Evolutionary conservation across 352 stramenopile genomes (phyloP).

Genomic region (Globisporangium solare): DNA sequence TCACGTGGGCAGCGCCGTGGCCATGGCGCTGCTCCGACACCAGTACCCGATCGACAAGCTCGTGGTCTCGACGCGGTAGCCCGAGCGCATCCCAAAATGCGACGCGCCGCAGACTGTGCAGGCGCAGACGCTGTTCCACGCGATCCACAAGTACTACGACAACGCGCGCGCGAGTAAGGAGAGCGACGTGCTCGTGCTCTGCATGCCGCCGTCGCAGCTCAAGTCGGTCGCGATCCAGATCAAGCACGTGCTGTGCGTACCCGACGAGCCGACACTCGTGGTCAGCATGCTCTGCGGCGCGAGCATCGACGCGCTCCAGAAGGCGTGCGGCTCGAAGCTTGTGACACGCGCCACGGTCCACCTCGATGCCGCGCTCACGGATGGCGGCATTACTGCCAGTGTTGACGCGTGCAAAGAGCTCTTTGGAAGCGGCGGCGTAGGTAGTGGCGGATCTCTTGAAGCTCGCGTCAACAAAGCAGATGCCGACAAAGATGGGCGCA

Average conservation of each 20-base stretch:
- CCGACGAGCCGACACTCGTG: slow-evolving; percentile 24
- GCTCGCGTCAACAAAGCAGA: not conserved
- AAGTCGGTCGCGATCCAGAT: slow-evolving; percentile 68
- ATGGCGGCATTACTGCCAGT: not conserved
- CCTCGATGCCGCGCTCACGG: slow-evolving; percentile 19
- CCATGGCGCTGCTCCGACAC: slow-evolving; percentile 40
- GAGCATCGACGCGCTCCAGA: slow-evolving; percentile 34
- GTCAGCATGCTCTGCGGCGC: slow-evolving; percentile 46
- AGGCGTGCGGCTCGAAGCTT: slow-evolving; percentile 33
- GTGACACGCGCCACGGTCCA: slow-evolving; percentile 31
- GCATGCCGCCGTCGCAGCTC: slow-evolving; percentile 62
- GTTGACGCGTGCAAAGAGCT: slow-evolving; percentile 1
- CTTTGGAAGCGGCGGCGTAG: slow-evolving; percentile 3
- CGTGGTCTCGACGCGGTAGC: slow-evolving; percentile 53
- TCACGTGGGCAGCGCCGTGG: slow-evolving; percentile 40
- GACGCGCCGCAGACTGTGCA: slow-evolving; percentile 23
- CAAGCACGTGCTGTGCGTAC: slow-evolving; percentile 38
- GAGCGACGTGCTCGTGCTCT: slow-evolving; percentile 56
- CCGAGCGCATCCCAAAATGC: slow-evolving; percentile 38
- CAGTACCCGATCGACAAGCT: slow-evolving; percentile 31
- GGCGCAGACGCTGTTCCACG: slow-evolving; percentile 27
- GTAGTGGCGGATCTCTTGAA: slow-evolving; percentile 1
- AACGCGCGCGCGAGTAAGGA: slow-evolving; percentile 48
- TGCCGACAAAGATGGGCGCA: not conserved
- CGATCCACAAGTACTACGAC: slow-evolving; percentile 45